phyloP scores from a whole-genome alignment of 805 yeast genomes.

The Candida ulmi region DNA sequence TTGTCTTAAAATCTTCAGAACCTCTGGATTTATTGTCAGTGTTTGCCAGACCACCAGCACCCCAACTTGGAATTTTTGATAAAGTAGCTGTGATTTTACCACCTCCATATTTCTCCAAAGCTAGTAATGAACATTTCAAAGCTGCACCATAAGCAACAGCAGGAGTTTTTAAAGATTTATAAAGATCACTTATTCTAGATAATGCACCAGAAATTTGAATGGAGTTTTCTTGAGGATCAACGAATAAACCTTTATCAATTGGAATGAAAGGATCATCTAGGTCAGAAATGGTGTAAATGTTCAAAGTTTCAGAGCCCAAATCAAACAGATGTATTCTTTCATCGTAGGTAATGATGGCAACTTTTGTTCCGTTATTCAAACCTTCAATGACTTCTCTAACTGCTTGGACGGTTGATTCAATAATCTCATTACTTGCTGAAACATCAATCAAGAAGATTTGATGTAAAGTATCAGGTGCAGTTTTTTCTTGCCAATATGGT shows the following conservation, averaged over 20 bases:
- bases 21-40: conserved; percentile 30
- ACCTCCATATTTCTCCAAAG: conserved; percentile 63
- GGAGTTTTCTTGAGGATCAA: conserved; percentile 65
- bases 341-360: conserved; percentile 77
- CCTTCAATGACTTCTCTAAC: conserved; percentile 46
- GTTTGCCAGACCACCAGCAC: conserved; percentile 61
- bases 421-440: conserved; percentile 54
- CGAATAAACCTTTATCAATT: conserved; percentile 69
- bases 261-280: conserved; percentile 81
- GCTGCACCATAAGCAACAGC: conserved; percentile 83
- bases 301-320: conserved; percentile 50
- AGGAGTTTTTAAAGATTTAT: conserved; percentile 30
- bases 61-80: conserved; percentile 70
- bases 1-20: conserved; percentile 50
- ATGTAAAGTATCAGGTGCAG: conserved; percentile 46
- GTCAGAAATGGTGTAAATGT: conserved; percentile 60
- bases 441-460: conserved; percentile 74
- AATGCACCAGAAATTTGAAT: conserved; percentile 63
- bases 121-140: conserved; percentile 56
- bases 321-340: conserved; percentile 68
- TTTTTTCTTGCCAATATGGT: conserved; percentile 50
- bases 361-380: conserved; percentile 25
- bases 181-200: conserved; percentile 46
- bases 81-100: conserved; percentile 76
- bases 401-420: conserved; percentile 63